Conservation (phyloP, 1,284 basidiomycete species). For the Neotropicomus parvogracilis region DNA sequence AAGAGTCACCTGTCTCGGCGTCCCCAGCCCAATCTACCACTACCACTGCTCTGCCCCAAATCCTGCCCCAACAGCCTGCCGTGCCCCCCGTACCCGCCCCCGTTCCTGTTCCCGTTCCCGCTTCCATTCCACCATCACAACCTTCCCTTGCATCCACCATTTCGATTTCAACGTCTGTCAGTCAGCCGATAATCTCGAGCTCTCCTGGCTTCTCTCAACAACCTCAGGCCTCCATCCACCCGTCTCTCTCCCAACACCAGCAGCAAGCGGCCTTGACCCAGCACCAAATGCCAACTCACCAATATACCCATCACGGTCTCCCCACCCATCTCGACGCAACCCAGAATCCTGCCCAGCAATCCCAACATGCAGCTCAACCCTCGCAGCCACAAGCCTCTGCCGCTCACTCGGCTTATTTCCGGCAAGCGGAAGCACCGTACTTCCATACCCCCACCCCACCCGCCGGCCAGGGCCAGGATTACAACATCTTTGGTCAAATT, state of each 20-base stretch:
- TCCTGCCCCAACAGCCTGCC: conserved; percentile 31
- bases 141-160: conserved; percentile 39
- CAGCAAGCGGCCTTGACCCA: conserved; percentile 34
- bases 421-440: conserved; percentile 63
- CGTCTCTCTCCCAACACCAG: conserved; percentile 33
- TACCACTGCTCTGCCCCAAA: conserved; percentile 35
- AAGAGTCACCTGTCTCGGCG: conserved; percentile 31
- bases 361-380: conserved; percentile 32
- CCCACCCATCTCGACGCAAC: conserved; percentile 59
- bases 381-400: conserved; percentile 33
- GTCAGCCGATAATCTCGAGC: conserved; percentile 34
- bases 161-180: conserved; percentile 41
- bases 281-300: conserved; percentile 46
- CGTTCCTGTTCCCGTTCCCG: conserved; percentile 23
- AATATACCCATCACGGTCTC: conserved; percentile 61
- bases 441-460: conserved; percentile 75
- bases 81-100: conserved; percentile 17
- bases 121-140: conserved; percentile 41
- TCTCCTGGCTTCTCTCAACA: conserved; percentile 33
- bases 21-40: conserved; percentile 37
- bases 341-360: conserved; percentile 40
- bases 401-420: conserved; percentile 52
- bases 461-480: conserved; percentile 62
- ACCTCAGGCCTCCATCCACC: conserved; percentile 31
- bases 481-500: conserved; percentile 65